These are phyloP conservation scores for Pseudogymnoascus sp. DNA, from an alignment of 2,329 filamentous ascomycete species.

Conservation along the genomic window DNA sequence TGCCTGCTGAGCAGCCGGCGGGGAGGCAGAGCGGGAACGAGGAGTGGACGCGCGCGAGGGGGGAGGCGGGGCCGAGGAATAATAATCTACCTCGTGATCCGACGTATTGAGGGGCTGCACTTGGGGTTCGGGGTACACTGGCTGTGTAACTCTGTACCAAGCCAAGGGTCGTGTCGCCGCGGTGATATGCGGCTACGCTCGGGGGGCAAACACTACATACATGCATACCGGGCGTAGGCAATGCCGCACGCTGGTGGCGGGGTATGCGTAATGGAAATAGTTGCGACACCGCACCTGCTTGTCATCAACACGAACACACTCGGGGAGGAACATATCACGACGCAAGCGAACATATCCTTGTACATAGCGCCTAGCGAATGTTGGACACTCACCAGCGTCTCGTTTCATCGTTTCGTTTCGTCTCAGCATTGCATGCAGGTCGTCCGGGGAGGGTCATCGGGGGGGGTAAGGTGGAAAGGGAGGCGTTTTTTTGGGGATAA, in stretches of 20 bases:
- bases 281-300: not conserved
- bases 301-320: not conserved
- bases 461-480: no score
- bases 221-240: not conserved
- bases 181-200: not conserved
- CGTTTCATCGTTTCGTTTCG: not conserved
- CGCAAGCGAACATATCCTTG: not conserved
- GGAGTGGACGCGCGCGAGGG: constrained; percentile 44
- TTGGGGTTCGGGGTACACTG: not conserved
- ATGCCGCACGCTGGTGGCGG: not conserved
- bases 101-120: not conserved
- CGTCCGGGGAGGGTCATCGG: not conserved
- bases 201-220: not conserved
- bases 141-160: not conserved
- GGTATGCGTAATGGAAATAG: not conserved
- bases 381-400: no score
- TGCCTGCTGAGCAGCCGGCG: constrained; percentile 51
- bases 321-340: not conserved
- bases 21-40: constrained; percentile 43
- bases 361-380: not conserved
- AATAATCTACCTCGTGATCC: not conserved
- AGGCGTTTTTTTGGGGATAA: no score
- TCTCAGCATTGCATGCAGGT: not conserved
- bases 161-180: not conserved
- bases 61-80: constrained; percentile 34